Conservation (phyloP, 2,329 filamentous ascomycete species). For the Diaporthe citrichinensis region DNA sequence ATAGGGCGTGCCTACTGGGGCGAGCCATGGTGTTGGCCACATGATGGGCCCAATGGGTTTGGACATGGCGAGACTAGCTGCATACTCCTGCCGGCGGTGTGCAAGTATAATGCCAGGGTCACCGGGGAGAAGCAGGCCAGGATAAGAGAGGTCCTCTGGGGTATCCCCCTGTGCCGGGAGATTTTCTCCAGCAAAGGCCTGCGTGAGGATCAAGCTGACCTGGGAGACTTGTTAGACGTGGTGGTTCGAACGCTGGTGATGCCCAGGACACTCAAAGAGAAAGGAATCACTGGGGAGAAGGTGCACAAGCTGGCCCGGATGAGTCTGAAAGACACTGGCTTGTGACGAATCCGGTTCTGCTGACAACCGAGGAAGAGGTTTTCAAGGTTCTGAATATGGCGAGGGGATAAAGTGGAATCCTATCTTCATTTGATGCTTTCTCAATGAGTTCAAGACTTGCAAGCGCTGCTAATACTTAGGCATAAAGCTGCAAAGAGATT, state of each 20-base stretch:
- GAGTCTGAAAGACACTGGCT: slow-evolving; percentile 65
- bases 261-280: slow-evolving; percentile 66
- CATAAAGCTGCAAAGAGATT: background rate
- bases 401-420: background rate
- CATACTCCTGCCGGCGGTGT: slow-evolving; percentile 67
- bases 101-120: slow-evolving; percentile 65
- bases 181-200: slow-evolving; percentile 43
- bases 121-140: slow-evolving; percentile 57
- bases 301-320: slow-evolving; percentile 63
- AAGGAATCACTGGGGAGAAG: slow-evolving; percentile 63
- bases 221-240: slow-evolving; percentile 66
- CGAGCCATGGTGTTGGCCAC: slow-evolving; percentile 67
- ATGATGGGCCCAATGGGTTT: slow-evolving; percentile 68
- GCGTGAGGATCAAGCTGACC: slow-evolving; percentile 52
- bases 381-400: slow-evolving; percentile 64
- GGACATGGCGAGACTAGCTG: slow-evolving; percentile 73
- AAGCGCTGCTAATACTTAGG: background rate
- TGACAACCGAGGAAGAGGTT: slow-evolving; percentile 62
- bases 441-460: background rate
- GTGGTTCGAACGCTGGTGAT: slow-evolving; percentile 66
- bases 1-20: slow-evolving; percentile 48
- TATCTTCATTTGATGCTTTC: background rate
- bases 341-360: slow-evolving; percentile 63
- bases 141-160: slow-evolving; percentile 57
- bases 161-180: slow-evolving; percentile 51